Percentiles rank a stretch among this genome's conserved stretches.
Conservation (phyloP, 2,329 filamentous ascomycete genomes). For the Tricladium varicosporioides region DNA sequence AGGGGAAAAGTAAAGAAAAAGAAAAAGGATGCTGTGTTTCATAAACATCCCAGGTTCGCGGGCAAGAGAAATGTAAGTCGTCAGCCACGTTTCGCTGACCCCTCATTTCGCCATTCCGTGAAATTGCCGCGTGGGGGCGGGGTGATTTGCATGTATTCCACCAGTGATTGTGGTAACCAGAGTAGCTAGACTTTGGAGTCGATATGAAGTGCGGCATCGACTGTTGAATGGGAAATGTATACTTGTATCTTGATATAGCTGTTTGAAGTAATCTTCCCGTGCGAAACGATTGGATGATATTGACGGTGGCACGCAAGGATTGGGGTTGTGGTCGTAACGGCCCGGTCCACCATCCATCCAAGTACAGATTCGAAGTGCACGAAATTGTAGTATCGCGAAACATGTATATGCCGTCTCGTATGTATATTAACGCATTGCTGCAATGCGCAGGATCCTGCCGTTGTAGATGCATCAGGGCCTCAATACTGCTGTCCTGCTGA, state of each 20-base stretch:
- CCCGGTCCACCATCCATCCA: neutral
- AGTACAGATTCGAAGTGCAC: neutral
- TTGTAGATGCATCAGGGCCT: neutral
- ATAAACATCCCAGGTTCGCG: neutral
- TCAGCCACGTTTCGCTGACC: neutral
- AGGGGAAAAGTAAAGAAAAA: neutral
- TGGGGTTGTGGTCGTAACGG: neutral
- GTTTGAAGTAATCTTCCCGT: neutral
- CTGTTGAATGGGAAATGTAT: too few relatives aligned
- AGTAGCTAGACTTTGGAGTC: too few relatives aligned
- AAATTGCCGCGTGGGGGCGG: conserved; percentile 1
- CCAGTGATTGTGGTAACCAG: too few relatives aligned
- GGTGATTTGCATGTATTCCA: neutral
- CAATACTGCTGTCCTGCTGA: neutral
- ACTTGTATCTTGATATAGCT: neutral
- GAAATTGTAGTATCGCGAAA: neutral
- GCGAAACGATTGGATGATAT: neutral
- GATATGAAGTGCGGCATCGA: too few relatives aligned
- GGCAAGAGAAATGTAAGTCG: neutral
- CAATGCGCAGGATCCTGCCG: neutral
- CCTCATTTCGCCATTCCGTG: neutral
- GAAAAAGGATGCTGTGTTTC: neutral
- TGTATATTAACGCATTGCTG: neutral
- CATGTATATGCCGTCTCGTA: neutral
- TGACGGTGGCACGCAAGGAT: neutral